These are phyloP conservation scores for Botryotinia globosa DNA, from an alignment of 2,329 filamentous ascomycete genomes.

Conservation along the genomic window DNA sequence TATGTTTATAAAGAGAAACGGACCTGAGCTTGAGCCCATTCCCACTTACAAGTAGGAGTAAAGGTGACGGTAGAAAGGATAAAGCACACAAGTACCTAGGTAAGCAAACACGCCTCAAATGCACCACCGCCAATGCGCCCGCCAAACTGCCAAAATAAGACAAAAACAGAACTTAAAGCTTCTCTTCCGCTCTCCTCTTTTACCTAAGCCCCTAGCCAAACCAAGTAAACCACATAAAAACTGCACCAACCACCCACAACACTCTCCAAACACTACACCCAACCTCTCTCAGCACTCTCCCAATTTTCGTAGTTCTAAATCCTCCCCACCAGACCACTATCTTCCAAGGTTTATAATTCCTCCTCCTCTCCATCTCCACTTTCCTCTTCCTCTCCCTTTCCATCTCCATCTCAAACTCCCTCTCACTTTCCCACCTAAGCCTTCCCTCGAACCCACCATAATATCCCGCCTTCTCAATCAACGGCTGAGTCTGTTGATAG, in stretches of 20 bases:
- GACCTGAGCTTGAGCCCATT: not conserved
- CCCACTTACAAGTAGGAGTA: not conserved
- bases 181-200: too few relatives aligned
- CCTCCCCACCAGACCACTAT: constrained; percentile 16
- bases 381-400: constrained; percentile 8
- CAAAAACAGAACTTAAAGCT: not conserved
- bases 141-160: not conserved
- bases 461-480: constrained; percentile 23
- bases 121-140: not conserved
- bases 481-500: constrained; percentile 17
- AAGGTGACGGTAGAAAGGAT: not conserved
- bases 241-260: constrained; percentile 43
- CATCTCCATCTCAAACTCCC: constrained; percentile 17
- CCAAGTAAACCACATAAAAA: constrained; percentile 26
- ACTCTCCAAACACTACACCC: constrained; percentile 61
- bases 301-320: constrained; percentile 42
- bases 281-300: constrained; percentile 57
- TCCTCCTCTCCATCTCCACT: constrained; percentile 8
- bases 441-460: constrained; percentile 11
- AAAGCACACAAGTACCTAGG: not conserved
- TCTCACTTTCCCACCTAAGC: constrained; percentile 20
- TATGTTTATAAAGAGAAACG: not conserved
- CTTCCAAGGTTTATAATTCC: constrained; percentile 3
- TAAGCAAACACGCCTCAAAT: not conserved
- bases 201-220: constrained; percentile 13